Base-by-base conservation (phyloP, 441 rosid species). In the Melastoma candidum region DNA sequence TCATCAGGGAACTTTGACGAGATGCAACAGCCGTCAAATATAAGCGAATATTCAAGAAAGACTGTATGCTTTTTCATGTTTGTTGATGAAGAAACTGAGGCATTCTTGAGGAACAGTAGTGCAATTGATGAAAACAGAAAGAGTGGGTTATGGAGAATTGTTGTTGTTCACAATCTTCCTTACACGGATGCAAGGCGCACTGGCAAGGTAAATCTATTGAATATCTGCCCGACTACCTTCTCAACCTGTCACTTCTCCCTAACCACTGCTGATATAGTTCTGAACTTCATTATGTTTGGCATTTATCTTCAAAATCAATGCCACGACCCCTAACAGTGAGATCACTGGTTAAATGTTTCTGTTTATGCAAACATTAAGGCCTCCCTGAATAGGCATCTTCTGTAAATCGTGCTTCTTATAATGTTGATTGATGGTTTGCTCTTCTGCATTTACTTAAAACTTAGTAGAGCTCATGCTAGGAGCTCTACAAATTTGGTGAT, bases 51-150 rank as follows among this genome's bases (percentile, higher is more conserved):
- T 65, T 73, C 95, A 44, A 80, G 56, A 66, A 64, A 79, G 61
- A 82, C 80, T 48, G 75, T 86, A 45, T 86, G 94, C 67, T 90
- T 86, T 72, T 84, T 70, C 57, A 84, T 90, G 89, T 90, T 90
- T 64, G 89, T 82, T 49, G 95, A 86, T 71, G 94, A 90, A 72
- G 82, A 82, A 74, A 90, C 95, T 39, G 90, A 86, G 75, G 73
- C 72, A 46, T 81, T 77, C 69, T 68, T 90, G 74, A 82, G 74
- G 73, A 69, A 65, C 26, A 71, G 77, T 44, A 63, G 87, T 56
- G 76, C 71, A 54, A 64, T 86, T 49, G 78, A 74, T 26, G 60
- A 65, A 57, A 71, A 46, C 22, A 78, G 74, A 71, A 90, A 52
- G 68, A 61, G 80, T 32, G 95, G 97, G 59, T 59, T 82, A 47